Evolutionary conservation across 768 basidiomycete genomes (phyloP), one percentile per base, ranked within the genome.

Genomic region (Mrakia gelida): DNA sequence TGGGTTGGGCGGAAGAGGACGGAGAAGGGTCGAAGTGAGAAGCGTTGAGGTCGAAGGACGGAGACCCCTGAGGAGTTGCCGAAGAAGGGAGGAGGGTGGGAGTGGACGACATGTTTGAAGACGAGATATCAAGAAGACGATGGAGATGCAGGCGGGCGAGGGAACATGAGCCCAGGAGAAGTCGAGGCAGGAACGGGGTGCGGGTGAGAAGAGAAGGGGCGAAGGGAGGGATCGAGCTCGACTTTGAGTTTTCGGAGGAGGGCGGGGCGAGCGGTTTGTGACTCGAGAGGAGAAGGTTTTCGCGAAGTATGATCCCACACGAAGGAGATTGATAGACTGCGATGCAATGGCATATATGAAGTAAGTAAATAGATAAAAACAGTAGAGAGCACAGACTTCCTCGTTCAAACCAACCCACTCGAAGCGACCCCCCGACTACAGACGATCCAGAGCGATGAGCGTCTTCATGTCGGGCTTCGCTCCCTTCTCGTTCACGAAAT

Each of bases 91-190:
- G 71, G 10, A 72, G 49, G n/a, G 71, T 56, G 8, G 49, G 49
- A 13, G 52, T 52, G 4, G 71, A 72, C 28, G 71, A n/a, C 52
- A 56, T 61, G 43, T 21, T 71, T 83, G 97, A 97, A 87, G 97
- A 97, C 87, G 95, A 88, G 83, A 90, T 90, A 85, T 97, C 95
- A 82, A 97, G 95, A 82, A 96, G 95, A 3, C 95, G 95, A 41
- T 95, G 94, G 0, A 94, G 96, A 65, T 96, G 84, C 3, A 97
- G 56, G 23, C 11, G 23, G 26, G n/a, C 13, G 13, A 28, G 13
- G 3, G 13, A 26, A 5, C 26, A 52, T 21, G 18, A 5, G 49
- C 18, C 49, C 18, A 52, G 18, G 49, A 7, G 21, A 1, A 3
- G 45, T 18, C 49, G 16, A 52, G 49, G 49, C 15, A 18, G 49